Evolutionary conservation across 78 protist species (phyloP).

Genomic region (Chrysochromulina parva): DNA sequence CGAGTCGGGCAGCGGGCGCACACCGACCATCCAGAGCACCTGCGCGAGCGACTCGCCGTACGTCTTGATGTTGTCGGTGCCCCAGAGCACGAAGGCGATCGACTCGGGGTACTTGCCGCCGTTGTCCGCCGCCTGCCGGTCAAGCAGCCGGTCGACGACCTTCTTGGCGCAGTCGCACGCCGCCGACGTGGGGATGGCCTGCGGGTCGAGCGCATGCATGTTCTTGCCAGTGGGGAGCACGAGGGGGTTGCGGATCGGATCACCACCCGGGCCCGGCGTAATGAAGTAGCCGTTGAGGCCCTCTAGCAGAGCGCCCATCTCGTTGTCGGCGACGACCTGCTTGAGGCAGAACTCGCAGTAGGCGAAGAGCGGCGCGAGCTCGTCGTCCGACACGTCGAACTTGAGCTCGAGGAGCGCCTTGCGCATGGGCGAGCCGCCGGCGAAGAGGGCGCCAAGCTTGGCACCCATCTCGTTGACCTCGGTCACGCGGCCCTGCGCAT

Average conservation of each 20-base stretch:
- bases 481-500: constrained; percentile 30
- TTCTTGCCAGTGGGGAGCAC: constrained; percentile 65
- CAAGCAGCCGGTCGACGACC: constrained; percentile 55
- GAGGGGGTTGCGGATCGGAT: constrained; percentile 54
- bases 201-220: constrained; percentile 68
- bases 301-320: constrained; percentile 44
- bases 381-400: constrained; percentile 5
- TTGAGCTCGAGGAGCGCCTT: not conserved
- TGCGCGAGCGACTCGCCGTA: constrained; percentile 59
- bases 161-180: constrained; percentile 57
- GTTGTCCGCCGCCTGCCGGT: constrained; percentile 38
- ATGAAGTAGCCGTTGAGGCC: constrained; percentile 50
- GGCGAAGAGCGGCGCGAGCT: not conserved
- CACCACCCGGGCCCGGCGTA: constrained; percentile 62
- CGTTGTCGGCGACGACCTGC: constrained; percentile 63
- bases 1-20: constrained; percentile 46
- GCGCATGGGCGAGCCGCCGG: not conserved
- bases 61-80: constrained; percentile 64
- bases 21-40: constrained; percentile 55
- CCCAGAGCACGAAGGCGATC: constrained; percentile 54
- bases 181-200: constrained; percentile 59
- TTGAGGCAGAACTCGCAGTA: constrained; percentile 58
- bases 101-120: constrained; percentile 55
- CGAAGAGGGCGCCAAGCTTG: not conserved
- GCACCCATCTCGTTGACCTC: not conserved